Evolutionary conservation across 129 eudicot species (phyloP).

Genomic region (Flaveria trinervia): DNA sequence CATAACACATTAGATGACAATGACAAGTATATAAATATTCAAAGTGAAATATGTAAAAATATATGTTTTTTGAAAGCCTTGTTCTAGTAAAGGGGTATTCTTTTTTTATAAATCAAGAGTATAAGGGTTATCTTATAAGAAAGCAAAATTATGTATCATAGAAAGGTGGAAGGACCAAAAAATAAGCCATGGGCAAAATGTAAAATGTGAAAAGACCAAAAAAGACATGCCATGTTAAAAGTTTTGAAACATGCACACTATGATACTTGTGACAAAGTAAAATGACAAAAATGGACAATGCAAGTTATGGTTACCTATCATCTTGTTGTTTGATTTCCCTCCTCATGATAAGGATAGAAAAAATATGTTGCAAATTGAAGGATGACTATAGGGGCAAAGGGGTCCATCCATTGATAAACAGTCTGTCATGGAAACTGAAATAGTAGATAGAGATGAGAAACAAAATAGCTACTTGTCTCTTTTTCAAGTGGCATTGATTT

Average conservation of each 20-base stretch:
- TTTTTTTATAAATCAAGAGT: background rate
- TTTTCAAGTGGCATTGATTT: slow-evolving; percentile 41
- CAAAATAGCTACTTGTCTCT: slow-evolving; percentile 48
- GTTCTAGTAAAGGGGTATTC: slow-evolving; percentile 11
- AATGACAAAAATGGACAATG: slow-evolving; percentile 15
- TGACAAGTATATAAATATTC: slow-evolving; percentile 15
- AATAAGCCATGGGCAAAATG: slow-evolving; percentile 2
- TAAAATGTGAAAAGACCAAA: slow-evolving; percentile 3
- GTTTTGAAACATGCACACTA: slow-evolving; percentile 9
- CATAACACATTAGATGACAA: slow-evolving; percentile 13
- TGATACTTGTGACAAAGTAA: slow-evolving; percentile 9
- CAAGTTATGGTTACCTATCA: slow-evolving; percentile 31
- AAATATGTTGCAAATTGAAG: slow-evolving; percentile 25
- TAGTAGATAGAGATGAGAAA: slow-evolving; percentile 32
- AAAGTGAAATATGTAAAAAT: background rate
- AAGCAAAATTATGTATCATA: background rate
- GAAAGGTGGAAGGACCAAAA: background rate
- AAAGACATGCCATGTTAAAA: slow-evolving; percentile 12
- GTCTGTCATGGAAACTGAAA: slow-evolving; percentile 32
- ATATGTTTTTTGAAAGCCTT: slow-evolving; percentile 8
- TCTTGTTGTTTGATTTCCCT: slow-evolving; percentile 42
- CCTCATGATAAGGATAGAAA: slow-evolving; percentile 57
- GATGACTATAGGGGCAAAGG: slow-evolving; percentile 35
- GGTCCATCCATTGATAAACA: slow-evolving; percentile 36
- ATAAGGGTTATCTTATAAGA: background rate